Percentiles rank a stretch among this genome's conserved stretches.
Conservation (phyloP, 331 rosid species). For the Malus hybrid region DNA sequence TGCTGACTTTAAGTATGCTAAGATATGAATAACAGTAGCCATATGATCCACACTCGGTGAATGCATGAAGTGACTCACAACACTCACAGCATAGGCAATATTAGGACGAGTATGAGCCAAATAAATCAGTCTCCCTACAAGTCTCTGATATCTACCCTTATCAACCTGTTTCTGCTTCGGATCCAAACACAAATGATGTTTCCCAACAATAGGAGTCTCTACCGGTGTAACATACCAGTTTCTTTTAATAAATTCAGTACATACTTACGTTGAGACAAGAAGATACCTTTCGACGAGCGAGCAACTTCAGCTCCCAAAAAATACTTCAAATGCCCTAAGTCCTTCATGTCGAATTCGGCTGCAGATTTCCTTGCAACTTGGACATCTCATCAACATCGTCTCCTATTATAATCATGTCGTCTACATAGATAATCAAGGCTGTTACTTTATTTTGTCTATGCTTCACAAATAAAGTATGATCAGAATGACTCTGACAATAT, state of each 20-base stretch:
- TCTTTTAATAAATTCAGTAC: too few relatives aligned
- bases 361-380: not conserved
- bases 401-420: not conserved
- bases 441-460: not conserved
- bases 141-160: not conserved
- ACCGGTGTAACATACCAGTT: too few relatives aligned
- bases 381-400: not conserved
- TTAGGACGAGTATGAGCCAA: too few relatives aligned
- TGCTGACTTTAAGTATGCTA: not conserved
- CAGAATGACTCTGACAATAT: too few relatives aligned
- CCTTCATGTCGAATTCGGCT: not conserved
- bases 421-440: not conserved
- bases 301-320: not conserved
- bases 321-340: not conserved
- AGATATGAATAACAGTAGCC: not conserved
- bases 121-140: too few relatives aligned
- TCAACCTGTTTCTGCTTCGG: accelerated
- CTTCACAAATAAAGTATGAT: not conserved
- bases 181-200: not conserved
- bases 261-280: not conserved
- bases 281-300: not conserved
- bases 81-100: too few relatives aligned
- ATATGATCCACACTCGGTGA: too few relatives aligned
- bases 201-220: not conserved
- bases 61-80: too few relatives aligned